Evolutionary conservation across 306 rosid species (phyloP).

Genomic region (Cucumis melo): DNA sequence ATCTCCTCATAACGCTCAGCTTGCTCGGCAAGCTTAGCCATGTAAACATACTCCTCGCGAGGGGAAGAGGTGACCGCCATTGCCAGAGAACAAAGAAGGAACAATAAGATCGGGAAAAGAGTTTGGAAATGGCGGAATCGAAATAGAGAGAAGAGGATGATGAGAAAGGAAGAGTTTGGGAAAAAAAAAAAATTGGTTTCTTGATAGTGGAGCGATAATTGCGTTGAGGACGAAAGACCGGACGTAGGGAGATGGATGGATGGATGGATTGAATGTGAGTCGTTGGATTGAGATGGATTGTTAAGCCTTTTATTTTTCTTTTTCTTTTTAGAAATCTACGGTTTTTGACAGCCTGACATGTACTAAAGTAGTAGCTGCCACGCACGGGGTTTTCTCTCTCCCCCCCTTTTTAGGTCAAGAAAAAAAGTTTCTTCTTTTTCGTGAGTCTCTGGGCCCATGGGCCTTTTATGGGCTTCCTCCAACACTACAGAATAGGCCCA

Average conservation of each 20-base stretch:
- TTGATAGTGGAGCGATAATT: constrained; percentile 1
- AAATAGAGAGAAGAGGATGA: not conserved
- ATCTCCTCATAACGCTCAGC: constrained; percentile 99
- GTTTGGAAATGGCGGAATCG: not conserved
- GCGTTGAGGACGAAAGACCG: constrained; percentile 2
- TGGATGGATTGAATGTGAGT: not conserved
- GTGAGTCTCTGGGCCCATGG: not conserved
- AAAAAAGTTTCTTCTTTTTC: not conserved
- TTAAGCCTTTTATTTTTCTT: not conserved
- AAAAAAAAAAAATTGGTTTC: not conserved
- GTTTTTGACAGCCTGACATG: constrained; percentile 10
- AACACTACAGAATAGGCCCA: too few species aligned
- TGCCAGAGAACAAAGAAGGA: constrained; percentile 9
- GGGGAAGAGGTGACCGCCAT: constrained; percentile 70
- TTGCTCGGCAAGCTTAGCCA: constrained; percentile 98
- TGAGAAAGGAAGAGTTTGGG: not conserved
- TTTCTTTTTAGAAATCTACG: not conserved
- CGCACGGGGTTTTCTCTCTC: not conserved
- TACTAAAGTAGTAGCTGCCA: constrained; percentile 1
- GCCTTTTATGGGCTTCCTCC: not conserved
- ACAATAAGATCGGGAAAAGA: not conserved
- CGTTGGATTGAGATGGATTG: constrained; percentile 6
- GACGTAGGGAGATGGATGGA: not conserved
- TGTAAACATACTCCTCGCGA: constrained; percentile 91
- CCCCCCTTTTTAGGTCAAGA: not conserved